phyloP scores from a whole-genome alignment of 305 asterid species.

The Plantago coronopus region DNA sequence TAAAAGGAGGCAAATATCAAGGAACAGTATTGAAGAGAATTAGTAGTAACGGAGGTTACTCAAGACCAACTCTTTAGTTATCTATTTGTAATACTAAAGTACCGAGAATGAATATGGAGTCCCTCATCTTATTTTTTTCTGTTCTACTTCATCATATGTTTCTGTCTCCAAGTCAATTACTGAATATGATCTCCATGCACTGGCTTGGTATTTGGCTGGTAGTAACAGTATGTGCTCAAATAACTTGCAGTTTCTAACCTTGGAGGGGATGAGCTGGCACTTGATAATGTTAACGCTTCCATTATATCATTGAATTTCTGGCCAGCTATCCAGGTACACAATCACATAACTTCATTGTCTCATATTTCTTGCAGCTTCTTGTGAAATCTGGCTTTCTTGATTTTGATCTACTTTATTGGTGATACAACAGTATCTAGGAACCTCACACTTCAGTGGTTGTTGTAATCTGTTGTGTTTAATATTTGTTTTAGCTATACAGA shows the following conservation, averaged over 20 bases:
- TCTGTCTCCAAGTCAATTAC: neutral
- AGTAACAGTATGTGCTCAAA: slow-evolving; percentile 16
- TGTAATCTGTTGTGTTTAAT: neutral
- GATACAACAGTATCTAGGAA: neutral
- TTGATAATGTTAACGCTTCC: slow-evolving; percentile 69
- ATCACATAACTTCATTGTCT: slow-evolving; percentile 19
- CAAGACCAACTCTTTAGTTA: neutral
- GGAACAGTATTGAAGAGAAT: neutral
- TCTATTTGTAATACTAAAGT: neutral
- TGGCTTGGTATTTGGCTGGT: neutral
- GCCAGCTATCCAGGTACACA: slow-evolving; percentile 95
- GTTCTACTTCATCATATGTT: neutral
- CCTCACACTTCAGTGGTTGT: neutral
- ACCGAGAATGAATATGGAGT: neutral
- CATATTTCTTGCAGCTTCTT: neutral
- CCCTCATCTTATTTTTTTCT: neutral
- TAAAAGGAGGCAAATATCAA: neutral
- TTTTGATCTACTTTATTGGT: neutral
- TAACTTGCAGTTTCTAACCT: slow-evolving; percentile 41
- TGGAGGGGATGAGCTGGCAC: slow-evolving; percentile 52
- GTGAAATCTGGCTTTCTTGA: neutral
- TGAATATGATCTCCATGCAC: neutral
- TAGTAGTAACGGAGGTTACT: neutral
- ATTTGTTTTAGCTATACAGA: neutral
- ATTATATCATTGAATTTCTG: slow-evolving; percentile 91